These are phyloP conservation scores for Sambucus nigra DNA, from an alignment of 129 eudicot genomes.

Conservation along the genomic window DNA sequence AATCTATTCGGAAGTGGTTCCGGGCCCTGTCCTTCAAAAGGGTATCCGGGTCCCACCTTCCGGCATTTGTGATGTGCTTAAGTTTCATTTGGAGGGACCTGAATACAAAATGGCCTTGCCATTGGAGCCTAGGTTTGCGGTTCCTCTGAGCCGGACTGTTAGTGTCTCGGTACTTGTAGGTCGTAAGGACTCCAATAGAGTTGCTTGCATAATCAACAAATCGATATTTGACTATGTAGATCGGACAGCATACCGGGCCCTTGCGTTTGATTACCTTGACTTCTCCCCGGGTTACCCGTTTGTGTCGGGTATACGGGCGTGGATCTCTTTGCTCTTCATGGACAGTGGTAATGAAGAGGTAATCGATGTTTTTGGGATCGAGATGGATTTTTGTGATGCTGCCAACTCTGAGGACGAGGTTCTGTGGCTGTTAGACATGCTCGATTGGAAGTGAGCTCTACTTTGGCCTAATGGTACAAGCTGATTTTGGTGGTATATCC, in stretches of 20 bases:
- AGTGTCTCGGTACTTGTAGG: conserved; percentile 67
- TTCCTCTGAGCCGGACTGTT: conserved; percentile 47
- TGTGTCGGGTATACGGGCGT: conserved; percentile 77
- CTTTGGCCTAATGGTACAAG: conserved; percentile 1
- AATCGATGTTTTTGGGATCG: conserved; percentile 72
- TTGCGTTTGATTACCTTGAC: conserved; percentile 74
- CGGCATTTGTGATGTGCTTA: conserved; percentile 43
- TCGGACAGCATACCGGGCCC: conserved; percentile 60
- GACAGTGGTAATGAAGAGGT: conserved; percentile 47
- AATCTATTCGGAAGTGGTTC: conserved; percentile 62
- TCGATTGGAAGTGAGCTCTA: conserved; percentile 67
- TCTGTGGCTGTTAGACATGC: conserved; percentile 88
- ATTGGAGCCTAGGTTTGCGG: conserved; percentile 49
- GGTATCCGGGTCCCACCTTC: conserved; percentile 59
- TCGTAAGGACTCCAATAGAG: conserved; percentile 68
- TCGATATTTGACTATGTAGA: conserved; percentile 64
- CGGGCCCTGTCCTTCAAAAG: conserved; percentile 53
- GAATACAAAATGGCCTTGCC: conserved; percentile 81
- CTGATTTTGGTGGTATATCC: not conserved
- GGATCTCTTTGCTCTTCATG: conserved; percentile 72
- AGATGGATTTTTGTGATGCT: conserved; percentile 76
- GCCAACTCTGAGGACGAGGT: conserved; percentile 74
- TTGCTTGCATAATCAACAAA: conserved; percentile 53
- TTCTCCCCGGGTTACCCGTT: conserved; percentile 70
- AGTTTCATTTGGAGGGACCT: conserved; percentile 55